Base-by-base conservation (phyloP, 805 yeast genomes). In the Ogataea polymorpha region DNA sequence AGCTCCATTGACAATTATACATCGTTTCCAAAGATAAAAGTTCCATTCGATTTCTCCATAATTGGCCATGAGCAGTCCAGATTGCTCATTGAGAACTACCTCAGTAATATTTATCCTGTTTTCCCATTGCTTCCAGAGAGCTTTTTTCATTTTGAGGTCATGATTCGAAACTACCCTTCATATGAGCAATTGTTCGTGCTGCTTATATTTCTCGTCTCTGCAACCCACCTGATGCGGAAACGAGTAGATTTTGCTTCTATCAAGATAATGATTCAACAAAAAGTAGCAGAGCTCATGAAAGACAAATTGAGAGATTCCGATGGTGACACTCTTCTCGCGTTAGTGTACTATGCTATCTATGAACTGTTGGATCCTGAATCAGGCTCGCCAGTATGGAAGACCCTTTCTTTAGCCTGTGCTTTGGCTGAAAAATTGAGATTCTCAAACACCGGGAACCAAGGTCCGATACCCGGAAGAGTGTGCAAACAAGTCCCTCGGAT, bases 151-250 rank as follows among this genome's bases (percentile, higher is more conserved):
- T 47, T 45, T 32, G 51, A 49, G 18, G 26, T 49, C 14, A 45
- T 47, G 51, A 31, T 53, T 5, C 39, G 46, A 26, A 48, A 46
- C 30, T 49, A 51, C 28, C 42, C 43, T 9, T 32, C 47, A 2
- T n/a, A 32, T n/a, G 48, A 53, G 33, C 46, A 45, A 32, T 23
- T 52, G 3, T 53, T 48, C 24, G 33, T 51, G 5, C 32, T 51
- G 5, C 35, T 51, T 27, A 46, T 50, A 1, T 37, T 53, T 8
- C 37, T 51, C 8, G 42, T 51, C 3, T 51, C 56, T 2, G 39
- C 57, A 1, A 48, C 55, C 2, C 51, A 49, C 21, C 35, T 53
- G 14, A 49, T 50, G 56, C 33, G 56, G 18, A 35, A 28, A 31
- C 23, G 46, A 11, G 20, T 29, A 1, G 55, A 50, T 23, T 52